Conservation (phyloP, 2,329 filamentous ascomycete genomes). For the Cladosporium cucumerinum region DNA sequence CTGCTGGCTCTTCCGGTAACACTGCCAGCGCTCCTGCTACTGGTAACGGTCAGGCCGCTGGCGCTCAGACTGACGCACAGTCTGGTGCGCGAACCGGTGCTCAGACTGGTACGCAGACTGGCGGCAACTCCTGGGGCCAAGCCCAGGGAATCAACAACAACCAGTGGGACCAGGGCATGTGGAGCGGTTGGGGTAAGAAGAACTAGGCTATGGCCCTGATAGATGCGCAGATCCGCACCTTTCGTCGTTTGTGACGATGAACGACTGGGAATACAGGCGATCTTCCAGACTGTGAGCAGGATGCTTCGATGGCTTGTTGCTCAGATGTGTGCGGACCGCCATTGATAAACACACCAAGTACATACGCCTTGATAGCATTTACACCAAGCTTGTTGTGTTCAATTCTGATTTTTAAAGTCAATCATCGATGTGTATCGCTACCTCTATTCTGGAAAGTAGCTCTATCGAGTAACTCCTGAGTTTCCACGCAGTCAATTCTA, state of each 20-base stretch:
- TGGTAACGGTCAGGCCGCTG: neutral
- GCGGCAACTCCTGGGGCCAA: slow-evolving; percentile 9
- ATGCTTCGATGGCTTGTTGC: neutral
- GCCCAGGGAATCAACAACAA: neutral
- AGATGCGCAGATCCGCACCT: neutral
- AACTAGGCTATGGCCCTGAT: neutral
- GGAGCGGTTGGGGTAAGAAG: slow-evolving; percentile 14
- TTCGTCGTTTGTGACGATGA: neutral
- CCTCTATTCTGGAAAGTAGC: neutral
- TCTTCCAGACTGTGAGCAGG: neutral
- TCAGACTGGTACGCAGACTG: slow-evolving; percentile 3
- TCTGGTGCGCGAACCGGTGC: neutral
- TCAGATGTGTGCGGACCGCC: neutral
- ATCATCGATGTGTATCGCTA: neutral
- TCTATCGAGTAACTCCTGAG: neutral
- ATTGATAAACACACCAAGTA: neutral
- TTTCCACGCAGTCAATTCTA: slow-evolving; percentile 1
- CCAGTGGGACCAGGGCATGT: slow-evolving; percentile 1
- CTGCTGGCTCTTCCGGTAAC: neutral
- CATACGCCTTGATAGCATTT: neutral
- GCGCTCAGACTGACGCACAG: neutral
- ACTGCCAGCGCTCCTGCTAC: neutral
- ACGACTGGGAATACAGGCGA: neutral
- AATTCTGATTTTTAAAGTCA: neutral
- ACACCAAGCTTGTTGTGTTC: neutral